phyloP scores from a whole-genome alignment of 106 monocot genomes.

The Ottelia alismoides region DNA sequence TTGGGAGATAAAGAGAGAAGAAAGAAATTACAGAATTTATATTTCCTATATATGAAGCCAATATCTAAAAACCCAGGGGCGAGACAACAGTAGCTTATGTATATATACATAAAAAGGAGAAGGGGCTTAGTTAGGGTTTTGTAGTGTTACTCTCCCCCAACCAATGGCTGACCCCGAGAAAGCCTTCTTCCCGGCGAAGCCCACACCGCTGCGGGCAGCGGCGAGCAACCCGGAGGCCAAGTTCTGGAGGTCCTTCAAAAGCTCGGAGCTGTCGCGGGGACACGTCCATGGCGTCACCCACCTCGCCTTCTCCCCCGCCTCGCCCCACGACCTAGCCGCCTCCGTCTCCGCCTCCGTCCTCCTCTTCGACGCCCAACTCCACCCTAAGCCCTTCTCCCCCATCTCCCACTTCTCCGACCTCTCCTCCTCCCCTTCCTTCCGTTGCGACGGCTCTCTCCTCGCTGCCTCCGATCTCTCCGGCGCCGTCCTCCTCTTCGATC shows the following conservation, averaged over 20 bases:
- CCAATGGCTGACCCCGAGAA: slow-evolving; percentile 7
- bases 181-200: slow-evolving; percentile 51
- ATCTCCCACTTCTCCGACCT: slow-evolving; percentile 57
- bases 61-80: too few relatives aligned
- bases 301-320: slow-evolving; percentile 57
- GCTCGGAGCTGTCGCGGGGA: slow-evolving; percentile 31
- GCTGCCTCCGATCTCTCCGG: slow-evolving; percentile 57
- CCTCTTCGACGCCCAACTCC: slow-evolving; percentile 35
- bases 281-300: slow-evolving; percentile 52
- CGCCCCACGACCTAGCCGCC: slow-evolving; percentile 51
- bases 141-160: too few relatives aligned
- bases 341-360: slow-evolving; percentile 37
- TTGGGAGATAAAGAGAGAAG: too few relatives aligned
- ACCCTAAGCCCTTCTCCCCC: slow-evolving; percentile 40
- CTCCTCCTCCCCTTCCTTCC: slow-evolving; percentile 89
- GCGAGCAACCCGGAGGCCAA: slow-evolving; percentile 41
- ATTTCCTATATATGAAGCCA: too few relatives aligned
- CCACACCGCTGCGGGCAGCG: slow-evolving; percentile 8
- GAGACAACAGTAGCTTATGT: too few relatives aligned
- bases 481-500: slow-evolving; percentile 55
- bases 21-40: too few relatives aligned
- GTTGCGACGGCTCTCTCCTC: slow-evolving; percentile 79
- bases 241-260: slow-evolving; percentile 80
- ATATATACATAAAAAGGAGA: too few relatives aligned
- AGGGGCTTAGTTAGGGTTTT: too few relatives aligned